Evolutionary conservation across 257 asterid species (phyloP), one percentile per base, ranked within the genome.

Genomic region (Capsicum pubescens): DNA sequence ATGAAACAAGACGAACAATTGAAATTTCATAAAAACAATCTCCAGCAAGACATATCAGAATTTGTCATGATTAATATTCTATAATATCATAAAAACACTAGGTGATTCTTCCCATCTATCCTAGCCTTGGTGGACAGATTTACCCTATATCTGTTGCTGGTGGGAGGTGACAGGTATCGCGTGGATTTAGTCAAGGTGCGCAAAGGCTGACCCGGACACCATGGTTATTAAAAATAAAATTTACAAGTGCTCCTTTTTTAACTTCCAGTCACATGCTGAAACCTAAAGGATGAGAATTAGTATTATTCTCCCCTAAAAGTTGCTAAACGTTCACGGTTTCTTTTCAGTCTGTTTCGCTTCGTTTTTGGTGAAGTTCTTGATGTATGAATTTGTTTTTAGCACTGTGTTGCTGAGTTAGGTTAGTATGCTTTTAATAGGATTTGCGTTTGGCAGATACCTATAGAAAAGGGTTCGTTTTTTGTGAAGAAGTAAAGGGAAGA

Each of bases 401-500:
- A 9, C 21, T 21, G 35, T 4, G 13, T 21, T 63, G 35, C 42
- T 9, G 69, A 63, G 69, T 63, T 63, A 9, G 69, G 21, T 50
- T 82, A 26, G 55, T 82, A 46, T 63, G 76, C 64, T 39, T 68
- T 55, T 69, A 48, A 17, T 54, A 58, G 59, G 67, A 82, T 81
- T 59, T 84, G 86, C 84, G 85, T 81, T 84, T 89, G 76, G 60
- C 93, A 97, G 99, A 92, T 86, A 84, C 85, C 89, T 91, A 92
- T 87, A 91, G 90, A 86, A 87, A 86, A 52, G 99, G 93, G 88
- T 93, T 93, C 88, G 77, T 88, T 68, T 97, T 97, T 84, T 95
- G 98, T 91, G 99, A 97, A 83, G 90, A 93, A 86, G 99, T 97
- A 80, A 97, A 95, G 87, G 99, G 94, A 89, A 92, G 93, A 84